phyloP scores from a whole-genome alignment of 1,284 basidiomycete species.

The Takashimella koratensis region DNA sequence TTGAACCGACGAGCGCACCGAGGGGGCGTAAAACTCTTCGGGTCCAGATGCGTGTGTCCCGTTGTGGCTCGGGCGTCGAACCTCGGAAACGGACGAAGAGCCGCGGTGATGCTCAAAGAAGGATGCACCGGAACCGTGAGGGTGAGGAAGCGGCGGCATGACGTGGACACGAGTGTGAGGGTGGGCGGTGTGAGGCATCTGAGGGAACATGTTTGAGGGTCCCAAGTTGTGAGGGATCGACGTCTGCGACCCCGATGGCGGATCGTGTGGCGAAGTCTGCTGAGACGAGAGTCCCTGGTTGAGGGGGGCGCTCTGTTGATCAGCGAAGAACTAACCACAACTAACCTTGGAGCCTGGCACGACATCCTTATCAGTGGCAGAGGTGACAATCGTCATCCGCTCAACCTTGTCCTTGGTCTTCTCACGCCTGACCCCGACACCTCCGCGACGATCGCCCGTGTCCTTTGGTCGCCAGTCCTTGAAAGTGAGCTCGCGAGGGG shows the following conservation, averaged over 20 bases:
- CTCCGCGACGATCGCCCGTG: slow-evolving; percentile 20
- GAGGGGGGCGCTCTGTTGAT: slow-evolving; percentile 41
- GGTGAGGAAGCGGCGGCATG: slow-evolving; percentile 21
- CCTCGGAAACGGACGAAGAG: background rate
- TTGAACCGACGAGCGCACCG: background rate
- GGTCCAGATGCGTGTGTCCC: no score
- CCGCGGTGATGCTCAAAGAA: background rate
- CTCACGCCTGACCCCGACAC: slow-evolving; percentile 40
- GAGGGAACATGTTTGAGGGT: slow-evolving; percentile 25
- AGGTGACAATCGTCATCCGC: slow-evolving; percentile 41
- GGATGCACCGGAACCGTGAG: background rate
- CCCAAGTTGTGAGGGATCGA: slow-evolving; percentile 23
- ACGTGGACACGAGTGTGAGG: slow-evolving; percentile 3
- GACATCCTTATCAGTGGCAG: slow-evolving; percentile 33
- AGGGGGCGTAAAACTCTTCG: background rate
- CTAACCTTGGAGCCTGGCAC: slow-evolving; percentile 40
- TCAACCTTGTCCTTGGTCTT: slow-evolving; percentile 46
- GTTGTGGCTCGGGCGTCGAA: background rate
- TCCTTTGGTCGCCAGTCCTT: slow-evolving; percentile 45
- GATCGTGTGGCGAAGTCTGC: slow-evolving; percentile 39
- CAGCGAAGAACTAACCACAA: background rate
- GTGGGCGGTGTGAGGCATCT: slow-evolving; percentile 16
- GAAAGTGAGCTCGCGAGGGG: slow-evolving; percentile 42
- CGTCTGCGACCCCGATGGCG: slow-evolving; percentile 36
- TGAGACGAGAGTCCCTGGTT: slow-evolving; percentile 38